Evolutionary conservation across 225 moss, liverwort and hornwort species (phyloP).

Genomic region (Rhytidiadelphus loreus): DNA sequence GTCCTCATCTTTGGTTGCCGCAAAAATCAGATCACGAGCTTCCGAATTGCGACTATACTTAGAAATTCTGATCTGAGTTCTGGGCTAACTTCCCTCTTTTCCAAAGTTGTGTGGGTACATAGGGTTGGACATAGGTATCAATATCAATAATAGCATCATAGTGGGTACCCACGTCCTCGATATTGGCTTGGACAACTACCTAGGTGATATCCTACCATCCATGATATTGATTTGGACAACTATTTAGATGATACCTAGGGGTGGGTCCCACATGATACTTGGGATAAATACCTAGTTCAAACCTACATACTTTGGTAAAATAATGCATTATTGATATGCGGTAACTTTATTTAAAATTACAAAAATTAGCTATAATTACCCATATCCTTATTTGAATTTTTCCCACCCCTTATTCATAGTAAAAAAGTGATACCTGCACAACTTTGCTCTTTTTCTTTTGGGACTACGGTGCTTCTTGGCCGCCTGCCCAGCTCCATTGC

Average conservation of each 20-base stretch:
- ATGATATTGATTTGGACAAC: neutral
- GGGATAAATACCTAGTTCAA: neutral
- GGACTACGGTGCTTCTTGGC: neutral
- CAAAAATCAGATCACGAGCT: neutral
- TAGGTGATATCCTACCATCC: neutral
- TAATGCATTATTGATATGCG: neutral
- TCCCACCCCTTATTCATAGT: accelerated
- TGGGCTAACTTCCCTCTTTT: too few species aligned
- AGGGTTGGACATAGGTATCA: accelerated
- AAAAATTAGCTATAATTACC: too few species aligned
- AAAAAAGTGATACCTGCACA: neutral
- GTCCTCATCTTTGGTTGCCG: neutral
- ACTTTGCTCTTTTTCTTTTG: neutral
- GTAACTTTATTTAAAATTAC: accelerated
- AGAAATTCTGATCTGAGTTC: neutral
- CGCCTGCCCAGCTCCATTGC: accelerated
- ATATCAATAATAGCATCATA: neutral
- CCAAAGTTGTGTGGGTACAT: neutral
- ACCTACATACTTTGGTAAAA: too few species aligned
- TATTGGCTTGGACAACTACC: neutral
- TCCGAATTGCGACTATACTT: neutral
- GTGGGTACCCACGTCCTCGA: too few species aligned
- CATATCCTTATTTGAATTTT: too few species aligned
- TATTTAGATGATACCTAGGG: neutral
- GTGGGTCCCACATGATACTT: accelerated